Conservation (phyloP, 1,284 basidiomycete genomes). For the Neotropicomus parvogracilis region DNA sequence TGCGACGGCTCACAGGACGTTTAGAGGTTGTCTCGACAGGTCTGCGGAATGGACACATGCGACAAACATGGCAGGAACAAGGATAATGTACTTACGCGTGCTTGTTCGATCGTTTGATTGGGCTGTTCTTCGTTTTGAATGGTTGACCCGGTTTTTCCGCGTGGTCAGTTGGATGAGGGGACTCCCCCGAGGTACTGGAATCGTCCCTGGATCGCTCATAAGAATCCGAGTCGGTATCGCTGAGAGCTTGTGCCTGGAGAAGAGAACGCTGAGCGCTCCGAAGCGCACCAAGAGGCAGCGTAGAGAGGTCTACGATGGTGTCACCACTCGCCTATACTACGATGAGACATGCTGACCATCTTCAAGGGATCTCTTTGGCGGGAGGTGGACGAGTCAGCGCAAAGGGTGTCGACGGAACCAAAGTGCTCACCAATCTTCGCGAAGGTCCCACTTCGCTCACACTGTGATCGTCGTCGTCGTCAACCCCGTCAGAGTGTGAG, state of each 20-base stretch:
- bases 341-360: conserved; percentile 22
- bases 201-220: conserved; percentile 21
- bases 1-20: conserved; percentile 75
- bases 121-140: conserved; percentile 41
- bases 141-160: conserved; percentile 38
- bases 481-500: conserved; percentile 27
- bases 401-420: neutral
- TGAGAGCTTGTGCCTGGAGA: conserved; percentile 35
- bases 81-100: conserved; percentile 71
- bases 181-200: conserved; percentile 31
- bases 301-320: conserved; percentile 45
- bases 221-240: conserved; percentile 37
- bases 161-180: conserved; percentile 18
- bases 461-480: conserved; percentile 14
- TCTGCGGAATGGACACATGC: conserved; percentile 38
- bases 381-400: conserved; percentile 33
- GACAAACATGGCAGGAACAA: neutral
- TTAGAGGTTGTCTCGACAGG: conserved; percentile 86
- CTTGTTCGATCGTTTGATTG: conserved; percentile 72
- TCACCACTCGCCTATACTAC: conserved; percentile 1
- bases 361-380: conserved; percentile 23
- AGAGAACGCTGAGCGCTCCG: conserved; percentile 63
- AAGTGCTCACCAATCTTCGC: conserved; percentile 25
- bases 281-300: conserved; percentile 61
- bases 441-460: conserved; percentile 27